Base-by-base conservation (phyloP, 495 filamentous ascomycete species). In the Penicillium angulare region DNA sequence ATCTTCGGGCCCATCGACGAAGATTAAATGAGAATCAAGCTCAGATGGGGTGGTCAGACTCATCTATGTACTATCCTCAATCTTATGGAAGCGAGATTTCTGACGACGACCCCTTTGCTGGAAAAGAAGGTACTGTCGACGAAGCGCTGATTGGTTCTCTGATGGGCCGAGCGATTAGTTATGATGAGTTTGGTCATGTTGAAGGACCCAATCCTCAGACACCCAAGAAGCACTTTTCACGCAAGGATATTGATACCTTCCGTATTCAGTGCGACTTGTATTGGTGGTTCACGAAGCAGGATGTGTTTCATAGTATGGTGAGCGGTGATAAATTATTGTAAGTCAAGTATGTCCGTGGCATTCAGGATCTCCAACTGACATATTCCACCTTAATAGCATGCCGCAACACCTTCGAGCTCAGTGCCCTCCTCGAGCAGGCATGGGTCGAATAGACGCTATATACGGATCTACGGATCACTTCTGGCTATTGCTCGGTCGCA, bases 251-350 rank as follows among this genome's bases (percentile, higher is more conserved):
- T 42, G 88, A 92, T 52, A 80, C 72, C 20, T 95, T 88, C 59
- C 83, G 90, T 62, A 81, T 88, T 31, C 80, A 95, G 45, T 82
- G 86, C 47, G 93, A 98, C 68, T 74, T 98, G 23, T 95, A 87
- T 71, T 98, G 93, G 93, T 97, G 90, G 90, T 98, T 87, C 68
- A 84, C 78, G 47, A 95, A 96, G 69, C 92, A 96, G 68, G 93
- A 98, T 68, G 81, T 86, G 5, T 89, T 91, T 58, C 92, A 97
- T 65, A 91, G 90, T 61, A 79, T 97, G 49, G 71, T 98, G 29
- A 92, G 93, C 57, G 93, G 89, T 2, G 89, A 90, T 51, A 76
- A 79, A 42, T 76, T 92, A 24, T 83, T 95, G 92, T 96, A 71
- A 79, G 91, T 79, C 31, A 21, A 35, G 13, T 13, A 5, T 33